Evolutionary conservation across 164 flowering plant species (phyloP), one percentile per base, ranked within the genome.

Genomic region (Nymphaea colorata): DNA sequence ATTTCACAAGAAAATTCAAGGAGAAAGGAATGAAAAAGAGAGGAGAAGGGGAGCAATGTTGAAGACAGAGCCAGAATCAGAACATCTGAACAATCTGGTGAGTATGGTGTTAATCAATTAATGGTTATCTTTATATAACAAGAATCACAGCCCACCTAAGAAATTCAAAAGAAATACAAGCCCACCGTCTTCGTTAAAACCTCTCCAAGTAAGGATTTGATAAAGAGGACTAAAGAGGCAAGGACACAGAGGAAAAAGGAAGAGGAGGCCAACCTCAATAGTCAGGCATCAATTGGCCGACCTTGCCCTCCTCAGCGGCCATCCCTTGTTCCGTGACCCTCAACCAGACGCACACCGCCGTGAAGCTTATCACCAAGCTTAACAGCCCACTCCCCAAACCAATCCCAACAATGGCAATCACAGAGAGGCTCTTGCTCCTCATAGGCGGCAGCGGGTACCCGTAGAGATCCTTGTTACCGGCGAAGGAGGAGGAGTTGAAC

Each of bases 291-390:
- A 81, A 81, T 42, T 88, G 95, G 69, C 80, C 76, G 59, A 82
- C 84, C 77, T 91, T 87, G 6, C 87, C 94, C 77, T 89, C 91
- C 41, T 85, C 92, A 3, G 61, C 70, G 11, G 78, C 79, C 81
- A 83, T 74, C 69, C 84, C 82, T 70, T 79, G 82, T 66, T 93
- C 98, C 3, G 91, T 83, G 42, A 85, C 80, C 77, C 86, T 87
- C 81, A 93, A 78, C 98, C 97, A 93, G 16, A 88, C 71, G 73
- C 98, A 94, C 7, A 91, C 98, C 6, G 84, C 96, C 6, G 88
- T 85, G 57, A 94, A 94, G 67, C 98, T 94, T 12, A 94, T 69
- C 41, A 91, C 79, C 79, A 94, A 75, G 65, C 98, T 94, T 67
- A 90, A 72, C 7, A 89, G 65, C 64, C 98, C 98, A 70, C 98